Evolutionary conservation across 148 eudicot genomes (phyloP), one percentile per base, ranked within the genome.

Genomic region (Fallopia convolvulus): DNA sequence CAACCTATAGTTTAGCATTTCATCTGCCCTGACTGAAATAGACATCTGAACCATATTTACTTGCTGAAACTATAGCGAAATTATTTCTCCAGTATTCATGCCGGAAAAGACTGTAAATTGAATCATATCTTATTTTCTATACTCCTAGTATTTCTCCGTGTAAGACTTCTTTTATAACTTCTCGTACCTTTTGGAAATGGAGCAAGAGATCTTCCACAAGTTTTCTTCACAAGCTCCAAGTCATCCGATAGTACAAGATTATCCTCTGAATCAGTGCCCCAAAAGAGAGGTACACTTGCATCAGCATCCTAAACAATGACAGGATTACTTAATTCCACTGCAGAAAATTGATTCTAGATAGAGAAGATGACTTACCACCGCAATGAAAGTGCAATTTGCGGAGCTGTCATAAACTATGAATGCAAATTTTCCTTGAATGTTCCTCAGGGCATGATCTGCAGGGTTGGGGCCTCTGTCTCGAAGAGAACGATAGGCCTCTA

Each of bases 381-480:
- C 97, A 44, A 95, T 47, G 83, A 95, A 95, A 72, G 97, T 82
- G 49, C 79, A 70, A 82, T 81, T 95, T 14, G 86, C 65, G 72
- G 97, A 78, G 80, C 86, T 77, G 50, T 92, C 97, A 78, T 81
- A 95, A 32, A 95, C 90, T 83, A 95, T 79, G 73, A 92, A 92
- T 12, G 94, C 92, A 76, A 86, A 95, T 70, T 95, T 95, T 56
- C 99, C 97, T 53, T 84, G 87, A 68, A 95, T 82, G 85, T 84
- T 93, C 78, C 93, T 87, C 79, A 92, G 75, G 72, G 91, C 93
- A 79, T 91, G 97, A 80, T 89, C 97, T 15, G 92, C 88, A 17
- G 94, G 97, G 86, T 90, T 88, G 32, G 93, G 88, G 68, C 99
- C 93, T 77, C 99, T 83, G 78, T 95, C 99, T 86, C 99, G 85